These are phyloP conservation scores for Musa itinerans DNA, from an alignment of 176 grass and related monocot species.

Conservation along the genomic window DNA sequence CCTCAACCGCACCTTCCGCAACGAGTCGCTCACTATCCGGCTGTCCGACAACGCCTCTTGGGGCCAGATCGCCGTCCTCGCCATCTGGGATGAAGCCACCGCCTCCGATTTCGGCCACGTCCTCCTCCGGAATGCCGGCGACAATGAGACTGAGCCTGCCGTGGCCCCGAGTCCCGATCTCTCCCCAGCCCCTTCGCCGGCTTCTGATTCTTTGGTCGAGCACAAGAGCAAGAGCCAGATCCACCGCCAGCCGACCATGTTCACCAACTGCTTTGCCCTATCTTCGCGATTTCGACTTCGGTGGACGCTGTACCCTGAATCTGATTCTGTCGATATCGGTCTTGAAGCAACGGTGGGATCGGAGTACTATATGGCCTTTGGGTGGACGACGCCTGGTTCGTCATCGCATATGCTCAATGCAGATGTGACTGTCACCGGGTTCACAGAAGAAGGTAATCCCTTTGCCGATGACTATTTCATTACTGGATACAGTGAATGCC, in stretches of 20 bases:
- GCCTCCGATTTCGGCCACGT: slow-evolving; percentile 84
- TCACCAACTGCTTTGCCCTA: slow-evolving; percentile 52
- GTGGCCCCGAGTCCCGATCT: neutral
- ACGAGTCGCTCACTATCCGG: slow-evolving; percentile 43
- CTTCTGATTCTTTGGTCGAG: neutral
- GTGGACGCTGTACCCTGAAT: slow-evolving; percentile 57
- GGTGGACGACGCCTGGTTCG: slow-evolving; percentile 50
- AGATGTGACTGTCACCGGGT: slow-evolving; percentile 61
- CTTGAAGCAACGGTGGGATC: slow-evolving; percentile 68
- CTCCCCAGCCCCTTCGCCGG: slow-evolving; percentile 5
- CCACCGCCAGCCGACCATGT: slow-evolving; percentile 54
- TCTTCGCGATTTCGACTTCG: slow-evolving; percentile 54
- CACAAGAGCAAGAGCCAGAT: slow-evolving; percentile 12
- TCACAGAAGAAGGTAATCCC: slow-evolving; percentile 73
- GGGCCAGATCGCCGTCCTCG: slow-evolving; percentile 53
- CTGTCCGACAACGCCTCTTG: slow-evolving; percentile 53
- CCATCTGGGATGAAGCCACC: slow-evolving; percentile 69
- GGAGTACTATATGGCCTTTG: slow-evolving; percentile 92
- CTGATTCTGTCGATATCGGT: slow-evolving; percentile 61
- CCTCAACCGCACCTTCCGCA: slow-evolving; percentile 55
- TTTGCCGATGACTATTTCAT: slow-evolving; percentile 85
- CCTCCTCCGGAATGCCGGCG: slow-evolving; percentile 20
- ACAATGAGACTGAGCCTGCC: slow-evolving; percentile 2
- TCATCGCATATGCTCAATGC: slow-evolving; percentile 49
- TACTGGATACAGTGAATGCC: slow-evolving; percentile 58